Percentiles rank a stretch among this genome's conserved stretches.
Evolutionary conservation across 2,329 filamentous ascomycete genomes (phyloP).

Genomic region (Clarireedia sp.): DNA sequence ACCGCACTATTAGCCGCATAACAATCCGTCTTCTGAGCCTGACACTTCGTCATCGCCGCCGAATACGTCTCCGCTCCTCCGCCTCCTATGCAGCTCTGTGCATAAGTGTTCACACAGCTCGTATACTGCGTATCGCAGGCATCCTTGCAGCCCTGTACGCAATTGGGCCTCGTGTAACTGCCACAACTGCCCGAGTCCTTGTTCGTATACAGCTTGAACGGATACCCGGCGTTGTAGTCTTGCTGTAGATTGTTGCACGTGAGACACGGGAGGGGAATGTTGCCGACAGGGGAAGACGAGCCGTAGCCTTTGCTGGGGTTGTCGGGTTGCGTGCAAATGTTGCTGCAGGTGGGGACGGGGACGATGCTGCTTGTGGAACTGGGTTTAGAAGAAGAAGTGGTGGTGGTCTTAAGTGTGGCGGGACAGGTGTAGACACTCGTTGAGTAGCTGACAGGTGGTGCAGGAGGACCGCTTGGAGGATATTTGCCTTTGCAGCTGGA

Average conservation of each 20-base stretch:
- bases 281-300: conserved; percentile 50
- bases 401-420: conserved; percentile 21
- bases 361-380: conserved; percentile 29
- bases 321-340: conserved; percentile 45
- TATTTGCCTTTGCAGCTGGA: conserved; percentile 36
- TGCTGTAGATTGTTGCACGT: conserved; percentile 44
- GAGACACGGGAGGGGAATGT: conserved; percentile 44
- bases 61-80: conserved; percentile 16
- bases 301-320: conserved; percentile 58
- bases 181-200: conserved; percentile 37
- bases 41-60: conserved; percentile 36
- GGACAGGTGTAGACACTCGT: conserved; percentile 31
- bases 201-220: conserved; percentile 46
- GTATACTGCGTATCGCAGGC: conserved; percentile 47
- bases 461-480: conserved; percentile 32
- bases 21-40: conserved; percentile 43
- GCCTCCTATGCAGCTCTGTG: conserved; percentile 36
- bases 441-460: conserved; percentile 34
- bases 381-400: conserved; percentile 25
- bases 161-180: conserved; percentile 34
- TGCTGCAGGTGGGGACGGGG: conserved; percentile 38
- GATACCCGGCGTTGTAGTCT: conserved; percentile 35
- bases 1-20: conserved; percentile 35
- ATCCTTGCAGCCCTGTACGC: conserved; percentile 39
- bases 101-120: conserved; percentile 41